phyloP scores from a whole-genome alignment of 2,329 filamentous ascomycete species.

The Aurifilum marmelostoma region DNA sequence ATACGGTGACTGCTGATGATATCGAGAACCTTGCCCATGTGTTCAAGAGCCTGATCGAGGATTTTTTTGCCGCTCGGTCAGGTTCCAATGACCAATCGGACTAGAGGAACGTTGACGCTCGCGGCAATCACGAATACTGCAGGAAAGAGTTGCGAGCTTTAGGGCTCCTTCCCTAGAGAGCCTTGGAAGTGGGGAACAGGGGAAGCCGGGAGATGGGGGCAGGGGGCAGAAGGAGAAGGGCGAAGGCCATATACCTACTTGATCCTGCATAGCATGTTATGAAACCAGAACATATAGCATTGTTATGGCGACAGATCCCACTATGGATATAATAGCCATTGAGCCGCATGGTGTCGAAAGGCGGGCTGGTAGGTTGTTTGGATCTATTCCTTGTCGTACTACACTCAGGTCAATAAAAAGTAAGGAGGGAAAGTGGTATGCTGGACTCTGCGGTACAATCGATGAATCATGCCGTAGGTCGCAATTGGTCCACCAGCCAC shows the following conservation, averaged over 20 bases:
- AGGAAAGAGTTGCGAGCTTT: not conserved
- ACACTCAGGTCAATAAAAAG: not conserved
- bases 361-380: not conserved
- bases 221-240: not conserved
- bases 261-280: not conserved
- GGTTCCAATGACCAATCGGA: not conserved
- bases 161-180: not conserved
- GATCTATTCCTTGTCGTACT: not conserved
- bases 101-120: no score
- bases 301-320: not conserved
- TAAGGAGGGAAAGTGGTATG: not conserved
- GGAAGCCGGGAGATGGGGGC: no score
- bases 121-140: not conserved
- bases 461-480: not conserved
- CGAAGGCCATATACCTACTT: no score
- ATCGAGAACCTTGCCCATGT: slow-evolving; percentile 58
- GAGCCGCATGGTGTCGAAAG: not conserved
- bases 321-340: not conserved
- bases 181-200: not conserved
- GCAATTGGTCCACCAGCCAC: not conserved
- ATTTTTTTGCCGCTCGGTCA: slow-evolving; percentile 44
- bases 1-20: slow-evolving; percentile 62
- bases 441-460: not conserved
- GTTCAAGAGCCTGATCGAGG: slow-evolving; percentile 54
- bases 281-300: not conserved